Evolutionary conservation across 768 basidiomycete species (phyloP).

Genomic region (Cantharellus anzutake): DNA sequence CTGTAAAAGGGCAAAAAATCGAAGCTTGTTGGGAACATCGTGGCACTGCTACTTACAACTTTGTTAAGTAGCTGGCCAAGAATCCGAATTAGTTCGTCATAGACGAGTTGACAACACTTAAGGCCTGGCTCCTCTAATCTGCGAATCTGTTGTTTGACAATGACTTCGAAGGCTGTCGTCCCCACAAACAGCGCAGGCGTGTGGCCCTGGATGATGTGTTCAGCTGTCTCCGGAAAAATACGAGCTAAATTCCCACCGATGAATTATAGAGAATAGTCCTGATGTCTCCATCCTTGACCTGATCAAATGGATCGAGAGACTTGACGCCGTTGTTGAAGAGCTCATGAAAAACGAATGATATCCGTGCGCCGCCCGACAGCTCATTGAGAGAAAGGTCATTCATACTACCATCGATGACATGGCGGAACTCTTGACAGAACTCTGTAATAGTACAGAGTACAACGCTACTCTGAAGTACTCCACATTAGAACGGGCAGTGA

Average conservation of each 20-base stretch:
- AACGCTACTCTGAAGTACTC: conserved; percentile 38
- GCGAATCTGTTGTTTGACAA: conserved; percentile 98
- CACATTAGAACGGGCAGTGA: not conserved
- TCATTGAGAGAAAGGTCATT: conserved; percentile 92
- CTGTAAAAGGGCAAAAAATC: conserved; percentile 23
- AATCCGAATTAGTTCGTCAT: conserved; percentile 94
- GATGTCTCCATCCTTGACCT: conserved; percentile 97
- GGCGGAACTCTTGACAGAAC: conserved; percentile 92
- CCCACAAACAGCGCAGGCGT: conserved; percentile 94
- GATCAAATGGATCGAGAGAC: conserved; percentile 94
- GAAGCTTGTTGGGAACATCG: not conserved
- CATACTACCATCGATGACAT: conserved; percentile 91
- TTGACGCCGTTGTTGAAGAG: conserved; percentile 93
- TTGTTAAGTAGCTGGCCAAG: conserved; percentile 78
- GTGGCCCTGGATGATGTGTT: conserved; percentile 40
- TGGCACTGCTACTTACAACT: conserved; percentile 34
- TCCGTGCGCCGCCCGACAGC: conserved; percentile 94
- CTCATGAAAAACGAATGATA: conserved; percentile 98
- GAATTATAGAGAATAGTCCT: conserved; percentile 93
- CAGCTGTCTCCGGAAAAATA: not conserved
- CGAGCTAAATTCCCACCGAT: conserved; percentile 36
- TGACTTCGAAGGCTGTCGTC: conserved; percentile 92
- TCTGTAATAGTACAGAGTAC: conserved; percentile 97
- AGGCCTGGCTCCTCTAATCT: conserved; percentile 84
- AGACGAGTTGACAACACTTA: conserved; percentile 90